Conservation (phyloP, 2,329 filamentous ascomycete species). For the Aspergillus costaricaensis region DNA sequence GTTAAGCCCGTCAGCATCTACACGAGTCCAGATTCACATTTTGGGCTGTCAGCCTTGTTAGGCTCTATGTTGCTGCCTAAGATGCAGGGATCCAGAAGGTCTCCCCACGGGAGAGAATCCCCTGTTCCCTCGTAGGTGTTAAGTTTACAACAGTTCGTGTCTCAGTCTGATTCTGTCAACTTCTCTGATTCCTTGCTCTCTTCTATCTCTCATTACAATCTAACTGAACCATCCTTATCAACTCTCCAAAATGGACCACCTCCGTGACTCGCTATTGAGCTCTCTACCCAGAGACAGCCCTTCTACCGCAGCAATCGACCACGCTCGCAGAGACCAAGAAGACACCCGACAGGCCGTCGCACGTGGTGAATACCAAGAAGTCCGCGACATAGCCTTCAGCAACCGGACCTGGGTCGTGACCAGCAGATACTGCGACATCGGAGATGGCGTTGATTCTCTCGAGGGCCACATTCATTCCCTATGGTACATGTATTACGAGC, state of each 20-base stretch:
- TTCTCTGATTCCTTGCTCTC: too few species aligned
- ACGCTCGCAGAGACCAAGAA: background rate
- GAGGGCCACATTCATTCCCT: constrained; percentile 21
- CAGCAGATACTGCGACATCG: constrained; percentile 20
- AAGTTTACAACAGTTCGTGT: too few species aligned
- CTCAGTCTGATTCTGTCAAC: too few species aligned
- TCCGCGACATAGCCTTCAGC: constrained; percentile 12
- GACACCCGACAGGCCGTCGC: background rate
- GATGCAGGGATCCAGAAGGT: too few species aligned
- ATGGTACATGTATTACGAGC: constrained; percentile 29
- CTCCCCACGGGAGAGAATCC: too few species aligned
- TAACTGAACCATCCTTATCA: background rate
- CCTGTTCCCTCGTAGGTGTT: too few species aligned
- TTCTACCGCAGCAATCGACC: background rate
- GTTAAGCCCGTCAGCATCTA: too few species aligned
- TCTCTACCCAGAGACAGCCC: background rate
- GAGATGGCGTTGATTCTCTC: constrained; percentile 22
- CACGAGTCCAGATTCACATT: too few species aligned
- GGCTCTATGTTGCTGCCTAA: too few species aligned
- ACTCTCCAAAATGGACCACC: background rate
- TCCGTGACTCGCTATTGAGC: background rate
- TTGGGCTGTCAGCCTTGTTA: too few species aligned
- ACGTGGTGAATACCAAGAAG: constrained; percentile 1
- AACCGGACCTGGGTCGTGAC: constrained; percentile 20
- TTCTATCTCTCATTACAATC: too few species aligned